Evolutionary conservation across 257 asterid genomes (phyloP).

Genomic region (Echium plantagineum): DNA sequence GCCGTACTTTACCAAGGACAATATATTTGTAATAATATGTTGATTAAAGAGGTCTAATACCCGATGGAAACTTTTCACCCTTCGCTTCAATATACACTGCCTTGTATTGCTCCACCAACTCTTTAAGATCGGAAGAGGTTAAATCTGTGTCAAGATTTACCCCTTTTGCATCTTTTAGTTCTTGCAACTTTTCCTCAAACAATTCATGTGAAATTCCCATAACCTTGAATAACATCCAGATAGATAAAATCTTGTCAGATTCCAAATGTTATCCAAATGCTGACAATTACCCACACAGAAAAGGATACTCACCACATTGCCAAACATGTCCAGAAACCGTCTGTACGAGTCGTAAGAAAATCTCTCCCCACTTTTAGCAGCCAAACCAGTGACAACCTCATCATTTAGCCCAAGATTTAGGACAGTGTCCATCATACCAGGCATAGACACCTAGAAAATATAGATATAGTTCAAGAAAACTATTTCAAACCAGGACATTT

Average conservation of each 20-base stretch:
- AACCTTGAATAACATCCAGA: slow-evolving; percentile 36
- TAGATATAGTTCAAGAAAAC: too few relatives aligned
- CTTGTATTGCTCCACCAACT: slow-evolving; percentile 79
- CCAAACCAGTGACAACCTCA: slow-evolving; percentile 74
- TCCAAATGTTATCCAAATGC: neutral
- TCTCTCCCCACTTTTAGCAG: slow-evolving; percentile 83
- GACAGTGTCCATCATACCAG: slow-evolving; percentile 99
- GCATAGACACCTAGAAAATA: slow-evolving; percentile 70
- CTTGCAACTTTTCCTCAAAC: slow-evolving; percentile 71
- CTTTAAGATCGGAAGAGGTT: slow-evolving; percentile 73
- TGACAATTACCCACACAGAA: neutral
- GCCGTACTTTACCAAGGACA: neutral
- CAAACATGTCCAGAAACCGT: slow-evolving; percentile 93
- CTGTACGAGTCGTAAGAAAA: slow-evolving; percentile 89
- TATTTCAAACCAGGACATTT: too few relatives aligned
- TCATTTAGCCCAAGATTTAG: slow-evolving; percentile 88
- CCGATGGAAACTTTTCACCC: slow-evolving; percentile 85
- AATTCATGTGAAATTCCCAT: slow-evolving; percentile 78
- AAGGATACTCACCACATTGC: slow-evolving; percentile 60
- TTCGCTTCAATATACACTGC: slow-evolving; percentile 57
- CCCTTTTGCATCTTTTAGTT: slow-evolving; percentile 45
- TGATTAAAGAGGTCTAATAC: slow-evolving; percentile 15
- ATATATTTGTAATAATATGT: neutral
- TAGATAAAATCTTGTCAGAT: neutral
- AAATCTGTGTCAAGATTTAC: slow-evolving; percentile 67